Percentiles rank a stretch among this genome's conserved stretches.
These are phyloP conservation scores for Silene uniflora DNA, from an alignment of 148 eudicot genomes.

Conservation along the genomic window DNA sequence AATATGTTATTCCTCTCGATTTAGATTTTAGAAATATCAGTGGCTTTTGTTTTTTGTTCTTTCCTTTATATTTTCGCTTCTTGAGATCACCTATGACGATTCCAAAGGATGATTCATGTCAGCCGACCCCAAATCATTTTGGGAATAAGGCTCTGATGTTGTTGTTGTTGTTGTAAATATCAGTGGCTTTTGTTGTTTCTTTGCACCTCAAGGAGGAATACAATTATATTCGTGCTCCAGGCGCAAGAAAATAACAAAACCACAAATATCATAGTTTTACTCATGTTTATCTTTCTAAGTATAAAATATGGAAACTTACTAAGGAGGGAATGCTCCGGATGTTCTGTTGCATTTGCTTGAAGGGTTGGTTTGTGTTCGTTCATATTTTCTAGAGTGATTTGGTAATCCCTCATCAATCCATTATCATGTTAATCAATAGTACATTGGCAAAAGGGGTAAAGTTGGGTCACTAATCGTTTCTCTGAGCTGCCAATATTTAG, in stretches of 20 bases:
- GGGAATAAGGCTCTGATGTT: no score
- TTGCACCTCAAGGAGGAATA: background rate
- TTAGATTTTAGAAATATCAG: background rate
- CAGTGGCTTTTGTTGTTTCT: background rate
- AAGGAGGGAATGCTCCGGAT: background rate
- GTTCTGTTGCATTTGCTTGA: background rate
- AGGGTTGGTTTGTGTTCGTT: background rate
- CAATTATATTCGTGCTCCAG: background rate
- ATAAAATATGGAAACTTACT: no score
- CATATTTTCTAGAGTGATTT: background rate
- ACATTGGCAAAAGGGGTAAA: background rate
- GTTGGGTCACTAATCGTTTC: background rate
- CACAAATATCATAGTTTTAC: background rate
- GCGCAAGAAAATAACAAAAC: background rate
- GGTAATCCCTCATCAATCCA: background rate
- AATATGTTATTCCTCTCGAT: background rate
- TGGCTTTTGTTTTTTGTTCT: background rate
- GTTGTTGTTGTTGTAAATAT: no score
- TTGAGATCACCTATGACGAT: no score
- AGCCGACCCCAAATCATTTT: no score
- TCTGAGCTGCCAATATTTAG: background rate
- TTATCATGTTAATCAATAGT: background rate
- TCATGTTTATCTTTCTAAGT: background rate
- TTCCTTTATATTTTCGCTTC: no score
- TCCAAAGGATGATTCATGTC: no score